phyloP scores from a whole-genome alignment of 2,329 filamentous ascomycete species.

The Colletotrichum sp. region DNA sequence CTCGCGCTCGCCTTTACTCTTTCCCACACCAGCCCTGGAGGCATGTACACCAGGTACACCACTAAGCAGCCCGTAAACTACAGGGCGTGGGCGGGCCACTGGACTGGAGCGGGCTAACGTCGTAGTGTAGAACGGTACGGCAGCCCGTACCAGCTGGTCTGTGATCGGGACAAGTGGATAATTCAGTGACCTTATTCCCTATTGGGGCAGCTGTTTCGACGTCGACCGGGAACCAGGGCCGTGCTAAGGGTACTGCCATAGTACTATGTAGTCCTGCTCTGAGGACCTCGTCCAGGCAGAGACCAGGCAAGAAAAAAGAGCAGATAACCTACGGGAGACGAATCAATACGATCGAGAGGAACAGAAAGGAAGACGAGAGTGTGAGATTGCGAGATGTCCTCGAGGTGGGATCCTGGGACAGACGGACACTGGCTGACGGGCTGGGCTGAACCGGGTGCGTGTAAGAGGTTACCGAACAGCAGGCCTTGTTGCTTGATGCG shows the following conservation, averaged over 20 bases:
- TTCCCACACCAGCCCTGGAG: background rate
- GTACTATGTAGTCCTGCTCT: background rate
- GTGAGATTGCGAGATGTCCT: background rate
- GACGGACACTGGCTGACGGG: background rate
- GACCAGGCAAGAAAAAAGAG: background rate
- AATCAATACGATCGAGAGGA: background rate
- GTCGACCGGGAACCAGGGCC: background rate
- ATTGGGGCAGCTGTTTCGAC: slow-evolving; percentile 5
- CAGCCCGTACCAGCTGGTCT: background rate
- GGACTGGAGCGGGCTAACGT: background rate
- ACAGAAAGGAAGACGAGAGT: background rate
- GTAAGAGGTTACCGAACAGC: background rate
- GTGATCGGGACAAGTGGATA: background rate
- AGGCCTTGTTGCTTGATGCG: background rate
- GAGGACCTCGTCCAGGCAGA: background rate
- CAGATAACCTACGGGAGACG: background rate
- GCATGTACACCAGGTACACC: background rate
- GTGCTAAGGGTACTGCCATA: background rate
- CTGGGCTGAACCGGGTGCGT: background rate
- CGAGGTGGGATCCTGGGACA: background rate
- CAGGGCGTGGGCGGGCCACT: background rate
- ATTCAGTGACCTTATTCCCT: slow-evolving; percentile 7
- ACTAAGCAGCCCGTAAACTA: background rate
- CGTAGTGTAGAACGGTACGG: slow-evolving; percentile 1
- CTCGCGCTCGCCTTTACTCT: background rate